These are phyloP conservation scores for Verbena officinalis DNA, from an alignment of 257 asterid species.

Conservation along the genomic window DNA sequence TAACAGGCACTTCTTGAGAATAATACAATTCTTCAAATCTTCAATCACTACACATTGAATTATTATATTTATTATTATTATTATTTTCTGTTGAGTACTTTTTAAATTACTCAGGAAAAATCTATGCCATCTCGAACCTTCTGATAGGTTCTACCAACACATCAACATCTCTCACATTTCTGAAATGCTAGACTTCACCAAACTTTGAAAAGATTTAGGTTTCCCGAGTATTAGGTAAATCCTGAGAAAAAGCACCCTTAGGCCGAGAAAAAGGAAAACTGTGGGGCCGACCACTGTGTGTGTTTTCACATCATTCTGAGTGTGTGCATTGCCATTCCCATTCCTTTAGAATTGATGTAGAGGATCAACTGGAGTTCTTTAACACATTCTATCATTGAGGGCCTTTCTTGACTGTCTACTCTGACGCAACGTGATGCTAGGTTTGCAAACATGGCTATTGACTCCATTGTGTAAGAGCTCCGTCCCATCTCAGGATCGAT, in stretches of 20 bases:
- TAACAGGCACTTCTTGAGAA: neutral
- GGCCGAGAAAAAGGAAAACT: slow-evolving; percentile 4
- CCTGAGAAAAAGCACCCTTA: neutral
- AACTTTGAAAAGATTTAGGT: slow-evolving; percentile 18
- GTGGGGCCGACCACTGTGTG: slow-evolving; percentile 7
- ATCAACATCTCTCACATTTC: slow-evolving; percentile 18
- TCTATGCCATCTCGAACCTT: slow-evolving; percentile 2
- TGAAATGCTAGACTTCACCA: slow-evolving; percentile 21
- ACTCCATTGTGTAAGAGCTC: slow-evolving; percentile 86
- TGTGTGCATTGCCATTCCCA: slow-evolving; percentile 70
- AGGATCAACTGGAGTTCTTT: slow-evolving; percentile 70
- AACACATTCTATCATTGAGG: slow-evolving; percentile 79
- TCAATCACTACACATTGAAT: slow-evolving; percentile 11
- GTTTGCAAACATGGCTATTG: slow-evolving; percentile 78
- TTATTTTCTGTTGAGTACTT: slow-evolving; percentile 12
- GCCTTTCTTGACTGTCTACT: slow-evolving; percentile 79
- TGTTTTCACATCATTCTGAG: slow-evolving; percentile 63
- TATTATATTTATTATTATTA: neutral
- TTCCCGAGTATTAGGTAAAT: slow-evolving; percentile 12
- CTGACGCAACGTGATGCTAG: slow-evolving; percentile 85
- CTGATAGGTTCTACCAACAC: slow-evolving; percentile 17
- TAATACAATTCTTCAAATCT: neutral
- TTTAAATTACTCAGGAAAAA: slow-evolving; percentile 22
- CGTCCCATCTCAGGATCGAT: slow-evolving; percentile 86
- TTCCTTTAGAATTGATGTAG: slow-evolving; percentile 63